Base-by-base conservation (phyloP, 306 rosid genomes). In the Hippophae rhamnoides region DNA sequence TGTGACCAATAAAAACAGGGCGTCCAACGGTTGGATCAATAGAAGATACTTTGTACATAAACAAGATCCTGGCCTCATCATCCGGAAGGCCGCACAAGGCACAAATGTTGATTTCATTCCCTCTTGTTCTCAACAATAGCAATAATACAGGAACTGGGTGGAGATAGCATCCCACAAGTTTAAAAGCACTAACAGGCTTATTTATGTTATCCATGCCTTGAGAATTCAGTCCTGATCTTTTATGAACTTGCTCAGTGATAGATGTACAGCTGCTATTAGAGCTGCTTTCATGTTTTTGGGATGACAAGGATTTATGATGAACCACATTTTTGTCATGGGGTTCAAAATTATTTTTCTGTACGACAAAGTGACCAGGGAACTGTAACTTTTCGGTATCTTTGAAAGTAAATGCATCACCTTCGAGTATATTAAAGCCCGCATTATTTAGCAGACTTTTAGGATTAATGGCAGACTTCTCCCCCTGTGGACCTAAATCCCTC, bases 91-190 rank as follows among this genome's bases (percentile, higher is more conserved):
- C 94, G 66, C 94, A 82, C 58, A 84, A 52, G 69, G 81, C 85
- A 73, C 78, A 90, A 69, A 90, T 49, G 64, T 69, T 70, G 71
- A 82, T 77, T 74, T 77, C 84, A 66, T 72, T 77, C 25, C 54
- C 86, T 56, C 61, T 58, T 61, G 77, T 76, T 61, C 74, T 65
- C 73, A 90, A 58, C 68, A 82, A 51, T 51, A 79, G 42, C 18
- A 86, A 82, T 46, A 86, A 75, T 59, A 90, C 86, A 50, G 90
- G 89, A 80, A 73, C 63, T 6, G 90, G 90, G 68, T 80, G 97
- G 56, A 67, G 49, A 79, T 90, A 90, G 78, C 85, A 57, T 54
- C 97, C 97, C 64, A 86, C 78, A 69, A 84, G 70, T 76, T 72
- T 69, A 64, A 81, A 63, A 67, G 67, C 57, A 57, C 84, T 66